These are phyloP conservation scores for Blastobotrys persicus DNA, from an alignment of 1,139 yeast species.

Conservation along the genomic window DNA sequence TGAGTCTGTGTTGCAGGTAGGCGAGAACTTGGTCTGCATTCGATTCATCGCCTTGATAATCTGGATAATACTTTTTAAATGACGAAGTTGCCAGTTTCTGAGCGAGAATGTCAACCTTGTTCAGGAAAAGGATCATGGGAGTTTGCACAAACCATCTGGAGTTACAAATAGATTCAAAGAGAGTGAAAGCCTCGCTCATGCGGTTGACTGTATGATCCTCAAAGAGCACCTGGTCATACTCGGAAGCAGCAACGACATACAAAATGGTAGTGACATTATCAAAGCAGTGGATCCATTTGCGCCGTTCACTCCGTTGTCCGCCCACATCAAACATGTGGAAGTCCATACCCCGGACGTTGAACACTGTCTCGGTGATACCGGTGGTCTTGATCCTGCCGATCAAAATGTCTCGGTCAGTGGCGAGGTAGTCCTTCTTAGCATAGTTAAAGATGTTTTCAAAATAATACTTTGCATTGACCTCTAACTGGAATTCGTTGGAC, in stretches of 20 bases:
- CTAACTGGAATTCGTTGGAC: slow-evolving; percentile 77
- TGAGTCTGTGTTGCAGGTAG: slow-evolving; percentile 29
- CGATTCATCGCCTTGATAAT: slow-evolving; percentile 25
- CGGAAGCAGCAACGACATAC: slow-evolving; percentile 89
- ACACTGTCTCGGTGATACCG: slow-evolving; percentile 87
- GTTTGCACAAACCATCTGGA: slow-evolving; percentile 82
- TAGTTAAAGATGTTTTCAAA: slow-evolving; percentile 66
- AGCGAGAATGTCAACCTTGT: slow-evolving; percentile 81
- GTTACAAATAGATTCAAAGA: slow-evolving; percentile 83
- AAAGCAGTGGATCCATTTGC: slow-evolving; percentile 95
- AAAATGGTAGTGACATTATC: slow-evolving; percentile 86
- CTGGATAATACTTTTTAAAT: slow-evolving; percentile 31
- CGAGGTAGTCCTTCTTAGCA: slow-evolving; percentile 61
- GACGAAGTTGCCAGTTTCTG: slow-evolving; percentile 52
- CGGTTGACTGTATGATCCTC: slow-evolving; percentile 89
- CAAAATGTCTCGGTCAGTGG: slow-evolving; percentile 79
- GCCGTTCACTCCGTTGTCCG: slow-evolving; percentile 91
- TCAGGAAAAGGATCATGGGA: slow-evolving; percentile 83
- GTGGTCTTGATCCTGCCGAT: slow-evolving; percentile 93
- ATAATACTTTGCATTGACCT: slow-evolving; percentile 74
- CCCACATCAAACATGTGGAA: slow-evolving; percentile 93
- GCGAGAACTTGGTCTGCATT: slow-evolving; percentile 26
- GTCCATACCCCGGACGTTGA: slow-evolving; percentile 59
- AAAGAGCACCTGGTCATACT: slow-evolving; percentile 86
- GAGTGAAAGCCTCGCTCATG: slow-evolving; percentile 83